Evolutionary conservation across 352 stramenopile genomes (phyloP).

Genomic region (Phytophthora tubulina): DNA sequence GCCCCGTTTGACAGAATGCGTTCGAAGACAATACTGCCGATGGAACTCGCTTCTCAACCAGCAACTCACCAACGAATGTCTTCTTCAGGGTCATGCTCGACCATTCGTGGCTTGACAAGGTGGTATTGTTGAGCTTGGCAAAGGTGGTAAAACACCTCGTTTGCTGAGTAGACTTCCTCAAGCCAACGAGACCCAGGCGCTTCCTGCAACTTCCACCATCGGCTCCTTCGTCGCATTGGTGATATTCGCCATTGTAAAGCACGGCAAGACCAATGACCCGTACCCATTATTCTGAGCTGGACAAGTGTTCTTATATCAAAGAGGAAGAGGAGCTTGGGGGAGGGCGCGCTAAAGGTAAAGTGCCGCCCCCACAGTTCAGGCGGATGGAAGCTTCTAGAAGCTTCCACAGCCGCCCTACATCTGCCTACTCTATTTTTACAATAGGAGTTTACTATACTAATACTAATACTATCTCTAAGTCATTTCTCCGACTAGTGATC

Average conservation of each 20-base stretch:
- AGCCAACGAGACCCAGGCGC: constrained; percentile 24
- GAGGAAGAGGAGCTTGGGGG: too few species aligned
- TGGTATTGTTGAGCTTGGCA: not conserved
- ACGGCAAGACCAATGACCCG: constrained; percentile 28
- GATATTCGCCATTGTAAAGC: constrained; percentile 17
- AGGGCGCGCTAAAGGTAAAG: too few species aligned
- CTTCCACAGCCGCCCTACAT: too few species aligned
- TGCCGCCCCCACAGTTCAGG: too few species aligned
- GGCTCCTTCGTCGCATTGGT: not conserved
- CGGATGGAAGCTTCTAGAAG: too few species aligned
- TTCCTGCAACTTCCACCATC: constrained; percentile 16
- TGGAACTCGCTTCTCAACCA: constrained; percentile 29
- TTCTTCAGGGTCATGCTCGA: constrained; percentile 18
- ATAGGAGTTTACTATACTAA: too few species aligned
- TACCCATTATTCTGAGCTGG: constrained; percentile 16
- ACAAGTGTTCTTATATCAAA: constrained; percentile 1
- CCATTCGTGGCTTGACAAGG: not conserved
- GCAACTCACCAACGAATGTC: constrained; percentile 13
- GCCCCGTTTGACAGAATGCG: constrained; percentile 42
- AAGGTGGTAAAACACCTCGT: not conserved
- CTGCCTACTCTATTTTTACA: too few species aligned
- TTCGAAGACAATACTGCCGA: constrained; percentile 38
- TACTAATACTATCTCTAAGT: too few species aligned
- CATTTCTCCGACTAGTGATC: too few species aligned
- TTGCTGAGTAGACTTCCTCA: constrained; percentile 13